phyloP scores from a whole-genome alignment of 768 basidiomycete genomes.

The Boletus pseudopeckii region DNA sequence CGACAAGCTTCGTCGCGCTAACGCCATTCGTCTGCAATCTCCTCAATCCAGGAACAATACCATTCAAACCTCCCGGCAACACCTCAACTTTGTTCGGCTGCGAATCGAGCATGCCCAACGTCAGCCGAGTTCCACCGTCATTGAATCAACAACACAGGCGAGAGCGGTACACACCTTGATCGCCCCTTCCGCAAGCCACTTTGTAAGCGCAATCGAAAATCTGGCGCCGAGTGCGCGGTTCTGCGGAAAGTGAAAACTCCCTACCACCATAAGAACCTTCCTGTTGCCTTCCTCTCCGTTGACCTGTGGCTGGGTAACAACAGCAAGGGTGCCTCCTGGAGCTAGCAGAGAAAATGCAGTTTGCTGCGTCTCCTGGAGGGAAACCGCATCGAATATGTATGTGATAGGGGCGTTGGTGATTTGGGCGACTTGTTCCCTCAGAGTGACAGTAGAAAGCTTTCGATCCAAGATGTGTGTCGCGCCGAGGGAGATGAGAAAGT shows the following conservation, averaged over 20 bases:
- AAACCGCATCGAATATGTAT: constrained; percentile 31
- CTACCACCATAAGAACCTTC: neutral
- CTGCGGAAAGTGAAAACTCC: neutral
- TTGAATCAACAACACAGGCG: neutral
- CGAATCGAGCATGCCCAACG: neutral
- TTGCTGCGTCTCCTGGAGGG: constrained; percentile 31
- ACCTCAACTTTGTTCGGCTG: constrained; percentile 39
- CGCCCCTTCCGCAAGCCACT: constrained; percentile 17
- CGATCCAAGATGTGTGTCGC: constrained; percentile 37
- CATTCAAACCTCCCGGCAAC: constrained; percentile 35
- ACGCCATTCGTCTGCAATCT: constrained; percentile 28
- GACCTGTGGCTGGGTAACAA: neutral
- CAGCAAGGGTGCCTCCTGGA: constrained; percentile 27
- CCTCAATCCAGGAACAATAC: constrained; percentile 31
- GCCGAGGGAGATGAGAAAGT: constrained; percentile 31
- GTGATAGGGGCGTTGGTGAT: constrained; percentile 5
- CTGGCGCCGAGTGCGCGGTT: constrained; percentile 8
- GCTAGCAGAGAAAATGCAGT: constrained; percentile 28
- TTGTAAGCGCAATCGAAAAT: constrained; percentile 9
- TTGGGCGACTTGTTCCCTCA: constrained; percentile 6
- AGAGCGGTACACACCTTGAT: constrained; percentile 12
- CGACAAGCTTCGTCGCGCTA: constrained; percentile 41
- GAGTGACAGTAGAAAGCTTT: constrained; percentile 11
- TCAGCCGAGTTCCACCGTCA: neutral
- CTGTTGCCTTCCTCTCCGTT: neutral